Percentiles rank a stretch among this genome's conserved stretches.
Conservation (phyloP, 2,329 filamentous ascomycete species). For the Escovopsis sp. region DNA sequence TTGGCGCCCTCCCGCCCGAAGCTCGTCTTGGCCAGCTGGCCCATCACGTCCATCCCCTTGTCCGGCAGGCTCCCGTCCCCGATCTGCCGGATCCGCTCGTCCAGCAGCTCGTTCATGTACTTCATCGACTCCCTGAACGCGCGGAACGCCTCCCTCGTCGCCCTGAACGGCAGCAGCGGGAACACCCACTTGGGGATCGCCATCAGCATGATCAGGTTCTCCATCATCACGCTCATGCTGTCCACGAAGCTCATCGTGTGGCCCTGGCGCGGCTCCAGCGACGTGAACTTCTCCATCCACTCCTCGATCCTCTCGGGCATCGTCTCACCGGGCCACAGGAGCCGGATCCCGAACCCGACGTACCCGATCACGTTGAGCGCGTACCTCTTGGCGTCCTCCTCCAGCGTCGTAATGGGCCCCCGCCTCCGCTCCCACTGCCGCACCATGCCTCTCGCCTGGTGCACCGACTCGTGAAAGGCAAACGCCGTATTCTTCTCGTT, state of each 20-base stretch:
- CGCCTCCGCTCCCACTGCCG: constrained; percentile 35
- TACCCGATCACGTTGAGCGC: constrained; percentile 44
- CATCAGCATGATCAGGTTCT: constrained; percentile 48
- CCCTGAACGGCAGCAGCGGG: constrained; percentile 38
- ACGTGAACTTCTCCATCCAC: constrained; percentile 34
- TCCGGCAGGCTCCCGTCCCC: constrained; percentile 21
- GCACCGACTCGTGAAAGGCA: constrained; percentile 47
- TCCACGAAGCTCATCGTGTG: constrained; percentile 52
- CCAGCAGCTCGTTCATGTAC: constrained; percentile 56
- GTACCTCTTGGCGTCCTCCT: constrained; percentile 50
- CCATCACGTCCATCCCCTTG: constrained; percentile 38
- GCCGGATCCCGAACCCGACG: constrained; percentile 53
- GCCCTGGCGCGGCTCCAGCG: constrained; percentile 30
- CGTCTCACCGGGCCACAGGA: constrained; percentile 49
- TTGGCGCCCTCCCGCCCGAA: constrained; percentile 10
- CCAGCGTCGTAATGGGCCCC: constrained; percentile 38
- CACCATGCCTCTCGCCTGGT: constrained; percentile 49
- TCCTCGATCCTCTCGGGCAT: constrained; percentile 27
- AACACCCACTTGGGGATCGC: constrained; percentile 44
- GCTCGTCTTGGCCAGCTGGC: constrained; percentile 31
- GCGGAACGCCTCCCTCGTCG: constrained; percentile 34
- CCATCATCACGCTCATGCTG: constrained; percentile 44
- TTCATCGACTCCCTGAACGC: constrained; percentile 48
- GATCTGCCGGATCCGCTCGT: constrained; percentile 38
- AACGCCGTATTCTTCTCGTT: constrained; percentile 61